phyloP scores from a whole-genome alignment of 2,329 filamentous ascomycete species.

The Sarocladium oryzae region DNA sequence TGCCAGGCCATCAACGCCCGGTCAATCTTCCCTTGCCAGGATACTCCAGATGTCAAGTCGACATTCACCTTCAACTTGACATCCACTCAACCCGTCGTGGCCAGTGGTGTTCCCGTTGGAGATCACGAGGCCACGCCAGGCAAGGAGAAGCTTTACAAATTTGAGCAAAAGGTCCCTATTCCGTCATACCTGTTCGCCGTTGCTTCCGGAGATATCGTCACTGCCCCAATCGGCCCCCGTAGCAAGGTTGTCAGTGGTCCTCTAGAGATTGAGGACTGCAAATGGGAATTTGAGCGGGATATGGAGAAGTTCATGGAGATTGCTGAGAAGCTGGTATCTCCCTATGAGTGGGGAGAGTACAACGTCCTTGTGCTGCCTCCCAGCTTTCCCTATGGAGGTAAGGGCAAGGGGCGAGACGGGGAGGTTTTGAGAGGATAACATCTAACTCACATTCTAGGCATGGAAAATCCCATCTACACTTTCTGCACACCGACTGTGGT shows the following conservation, averaged over 20 bases:
- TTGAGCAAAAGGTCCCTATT: constrained; percentile 87
- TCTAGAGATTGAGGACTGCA: constrained; percentile 74
- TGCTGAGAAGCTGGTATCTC: constrained; percentile 74
- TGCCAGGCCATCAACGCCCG: constrained; percentile 95
- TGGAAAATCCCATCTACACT: constrained; percentile 92
- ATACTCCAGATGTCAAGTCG: constrained; percentile 96
- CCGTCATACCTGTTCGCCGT: constrained; percentile 93
- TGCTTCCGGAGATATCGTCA: constrained; percentile 76
- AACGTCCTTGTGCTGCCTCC: constrained; percentile 87
- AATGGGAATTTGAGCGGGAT: constrained; percentile 86
- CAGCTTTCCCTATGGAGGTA: constrained; percentile 80
- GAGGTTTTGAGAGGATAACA: neutral
- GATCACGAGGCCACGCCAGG: constrained; percentile 36
- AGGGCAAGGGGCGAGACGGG: constrained; percentile 23
- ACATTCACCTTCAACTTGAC: constrained; percentile 85
- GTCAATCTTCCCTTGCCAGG: constrained; percentile 92
- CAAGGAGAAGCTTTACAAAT: constrained; percentile 65
- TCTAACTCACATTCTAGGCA: constrained; percentile 37
- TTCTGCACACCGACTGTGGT: constrained; percentile 95
- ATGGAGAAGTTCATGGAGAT: constrained; percentile 89
- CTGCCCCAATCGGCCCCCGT: constrained; percentile 77
- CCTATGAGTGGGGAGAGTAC: constrained; percentile 88
- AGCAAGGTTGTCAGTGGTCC: constrained; percentile 83
- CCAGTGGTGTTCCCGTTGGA: constrained; percentile 65
- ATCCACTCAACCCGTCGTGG: constrained; percentile 83